phyloP scores from a whole-genome alignment of 75 land plant species.

The Pinus taeda region DNA sequence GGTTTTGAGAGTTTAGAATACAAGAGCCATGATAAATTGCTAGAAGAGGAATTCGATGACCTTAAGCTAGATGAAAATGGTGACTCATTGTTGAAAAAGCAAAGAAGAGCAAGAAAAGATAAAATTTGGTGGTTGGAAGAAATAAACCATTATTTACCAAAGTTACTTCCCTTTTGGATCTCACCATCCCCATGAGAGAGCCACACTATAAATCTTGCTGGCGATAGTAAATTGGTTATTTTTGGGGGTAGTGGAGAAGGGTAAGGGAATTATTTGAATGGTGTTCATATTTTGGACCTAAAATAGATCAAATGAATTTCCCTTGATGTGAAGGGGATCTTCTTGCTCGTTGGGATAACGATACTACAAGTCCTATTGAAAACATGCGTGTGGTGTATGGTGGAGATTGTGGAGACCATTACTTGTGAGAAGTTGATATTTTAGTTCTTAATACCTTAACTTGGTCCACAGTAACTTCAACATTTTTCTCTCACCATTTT shows the following conservation, averaged over 20 bases:
- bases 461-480: conserved; percentile 58
- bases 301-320: conserved; percentile 68
- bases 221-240: conserved; percentile 63
- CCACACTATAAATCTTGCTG: conserved; percentile 39
- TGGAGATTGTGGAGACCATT: conserved; percentile 87
- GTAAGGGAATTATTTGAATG: conserved; percentile 73
- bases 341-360: conserved; percentile 79
- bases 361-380: conserved; percentile 56
- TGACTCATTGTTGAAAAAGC: too few species aligned
- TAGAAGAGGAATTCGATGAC: too few species aligned
- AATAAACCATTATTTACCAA: too few species aligned
- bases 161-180: conserved; percentile 44
- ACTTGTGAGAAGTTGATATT: conserved; percentile 67
- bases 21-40: too few species aligned
- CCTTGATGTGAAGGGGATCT: conserved; percentile 51
- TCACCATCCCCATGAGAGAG: conserved; percentile 45
- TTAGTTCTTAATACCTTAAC: conserved; percentile 56
- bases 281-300: conserved; percentile 73
- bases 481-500: too few species aligned
- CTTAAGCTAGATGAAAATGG: too few species aligned
- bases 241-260: conserved; percentile 95
- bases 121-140: too few species aligned
- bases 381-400: conserved; percentile 69
- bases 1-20: too few species aligned
- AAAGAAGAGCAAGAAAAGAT: too few species aligned